Evolutionary conservation across 768 basidiomycete genomes (phyloP), one percentile per base, ranked within the genome.

Genomic region (Macrolepiota albuminosa): DNA sequence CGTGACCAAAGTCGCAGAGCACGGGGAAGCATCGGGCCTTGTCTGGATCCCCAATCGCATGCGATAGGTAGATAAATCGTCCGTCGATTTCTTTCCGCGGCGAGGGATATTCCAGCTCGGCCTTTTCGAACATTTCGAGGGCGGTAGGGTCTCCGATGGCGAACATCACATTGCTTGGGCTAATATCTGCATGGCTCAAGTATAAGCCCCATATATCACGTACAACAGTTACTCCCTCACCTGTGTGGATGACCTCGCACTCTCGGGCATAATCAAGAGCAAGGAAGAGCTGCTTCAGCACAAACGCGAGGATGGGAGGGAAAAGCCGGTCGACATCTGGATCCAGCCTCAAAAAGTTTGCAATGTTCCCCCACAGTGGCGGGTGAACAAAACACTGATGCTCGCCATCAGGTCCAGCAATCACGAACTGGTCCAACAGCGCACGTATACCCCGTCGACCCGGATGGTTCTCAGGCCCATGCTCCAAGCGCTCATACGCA

Each of bases 1-100:
- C 70, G 59, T 61, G 59, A 47, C 70, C 69, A 64, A 69, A 66
- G 63, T 68, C 65, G 57, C 62, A 64, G 14, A 67, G 61, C 3
- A 64, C 57, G 53, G 65, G 60, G 16, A 51, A 55, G 49, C 65
- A 61, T 40, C 10, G 1, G 6, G 34, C 61, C 16, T 42, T 29
- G 13, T n/a, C n/a, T 42, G 54, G 60, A 11, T 36, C 13, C 1
- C 36, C 58, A 7, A 60, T 46, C 8, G 45, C 31, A 18, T 62
- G 50, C 11, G 66, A 61, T 26, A 49, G 33, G 50, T 65, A 66
- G n/a, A 66, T 56, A n/a, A 63, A 46, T 14, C 64, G 24, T 11
- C 57, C 51, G 24, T 52, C 52, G 6, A 43, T n/a, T 16, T 43
- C 43, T 21, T 43, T 43, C 8, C 43, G 43, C 21, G 43, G 43